These are phyloP conservation scores for Lupinus albus DNA, from an alignment of 306 rosid genomes.

Conservation along the genomic window DNA sequence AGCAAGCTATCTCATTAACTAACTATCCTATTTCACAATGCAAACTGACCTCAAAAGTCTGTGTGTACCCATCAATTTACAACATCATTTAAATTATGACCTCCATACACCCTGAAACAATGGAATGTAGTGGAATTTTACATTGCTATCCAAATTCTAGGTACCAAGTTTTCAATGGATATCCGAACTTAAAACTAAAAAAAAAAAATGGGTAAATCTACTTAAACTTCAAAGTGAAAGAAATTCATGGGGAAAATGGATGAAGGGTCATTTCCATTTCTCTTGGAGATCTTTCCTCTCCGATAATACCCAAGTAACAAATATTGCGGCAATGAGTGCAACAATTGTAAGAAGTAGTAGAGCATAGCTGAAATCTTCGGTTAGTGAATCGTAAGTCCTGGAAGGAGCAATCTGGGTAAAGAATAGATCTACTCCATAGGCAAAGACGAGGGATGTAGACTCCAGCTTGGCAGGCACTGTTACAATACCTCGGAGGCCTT, in stretches of 20 bases:
- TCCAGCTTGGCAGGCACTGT: conserved; percentile 94
- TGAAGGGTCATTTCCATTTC: conserved; percentile 79
- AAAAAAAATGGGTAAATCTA: conserved; percentile 37
- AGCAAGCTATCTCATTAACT: conserved; percentile 26
- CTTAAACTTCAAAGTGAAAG: conserved; percentile 30
- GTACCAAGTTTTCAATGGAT: conserved; percentile 34
- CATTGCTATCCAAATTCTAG: conserved; percentile 41
- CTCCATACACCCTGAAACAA: conserved; percentile 41
- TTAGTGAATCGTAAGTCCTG: conserved; percentile 88
- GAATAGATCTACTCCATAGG: conserved; percentile 90
- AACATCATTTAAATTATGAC: conserved; percentile 42
- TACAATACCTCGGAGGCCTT: conserved; percentile 77
- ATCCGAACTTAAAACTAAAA: conserved; percentile 40
- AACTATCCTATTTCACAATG: conserved; percentile 20
- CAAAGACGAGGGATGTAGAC: conserved; percentile 87
- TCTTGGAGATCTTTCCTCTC: conserved; percentile 91
- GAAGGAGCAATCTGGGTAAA: conserved; percentile 90
- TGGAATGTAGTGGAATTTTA: conserved; percentile 43
- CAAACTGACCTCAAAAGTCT: conserved; percentile 23
- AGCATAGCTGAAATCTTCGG: conserved; percentile 99
- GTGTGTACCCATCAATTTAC: conserved; percentile 49
- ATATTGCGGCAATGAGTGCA: conserved; percentile 83
- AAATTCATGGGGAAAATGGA: conserved; percentile 21
- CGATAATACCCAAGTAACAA: conserved; percentile 81
- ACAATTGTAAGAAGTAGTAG: conserved; percentile 89